Conservation (phyloP, 2,329 filamentous ascomycete species). For the Aspergillus arachidicola region DNA sequence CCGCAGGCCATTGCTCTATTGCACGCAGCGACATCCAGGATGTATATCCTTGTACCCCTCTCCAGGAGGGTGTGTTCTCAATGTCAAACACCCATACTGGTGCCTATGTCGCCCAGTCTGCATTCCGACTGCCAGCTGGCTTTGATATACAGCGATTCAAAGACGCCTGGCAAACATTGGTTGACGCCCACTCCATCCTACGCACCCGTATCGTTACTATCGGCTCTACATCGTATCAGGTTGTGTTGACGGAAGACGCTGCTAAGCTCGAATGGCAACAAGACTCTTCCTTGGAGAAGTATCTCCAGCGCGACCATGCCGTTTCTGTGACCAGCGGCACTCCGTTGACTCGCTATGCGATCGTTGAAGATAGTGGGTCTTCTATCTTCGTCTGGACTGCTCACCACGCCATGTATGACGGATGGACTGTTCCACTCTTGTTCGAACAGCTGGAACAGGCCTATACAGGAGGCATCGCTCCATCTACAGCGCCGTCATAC, state of each 20-base stretch:
- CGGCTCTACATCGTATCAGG: slow-evolving; percentile 24
- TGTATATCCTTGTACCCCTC: slow-evolving; percentile 34
- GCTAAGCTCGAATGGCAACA: slow-evolving; percentile 23
- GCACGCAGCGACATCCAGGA: slow-evolving; percentile 26
- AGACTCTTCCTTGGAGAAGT: slow-evolving; percentile 17
- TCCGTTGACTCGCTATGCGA: slow-evolving; percentile 7
- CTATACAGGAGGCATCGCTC: slow-evolving; percentile 1
- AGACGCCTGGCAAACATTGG: slow-evolving; percentile 39
- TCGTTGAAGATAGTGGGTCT: background rate
- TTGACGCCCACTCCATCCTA: slow-evolving; percentile 41
- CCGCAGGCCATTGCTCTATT: slow-evolving; percentile 22
- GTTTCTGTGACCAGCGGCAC: slow-evolving; percentile 9
- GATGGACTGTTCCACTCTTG: slow-evolving; percentile 10
- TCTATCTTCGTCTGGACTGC: slow-evolving; percentile 14
- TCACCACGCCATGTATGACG: slow-evolving; percentile 16
- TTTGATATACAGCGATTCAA: slow-evolving; percentile 39
- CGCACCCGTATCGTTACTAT: slow-evolving; percentile 44
- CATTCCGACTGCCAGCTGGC: slow-evolving; percentile 24
- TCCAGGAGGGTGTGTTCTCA: slow-evolving; percentile 24
- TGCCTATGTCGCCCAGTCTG: slow-evolving; percentile 43
- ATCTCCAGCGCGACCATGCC: slow-evolving; percentile 42
- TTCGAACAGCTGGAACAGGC: slow-evolving; percentile 9
- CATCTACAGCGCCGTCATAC: background rate
- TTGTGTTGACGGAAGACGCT: slow-evolving; percentile 24
- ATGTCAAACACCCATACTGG: slow-evolving; percentile 36